A percentile compares a stretch with the other conserved stretches of the same genome.
Evolutionary conservation across 331 rosid species (phyloP).

Genomic region (Malus hybrid): DNA sequence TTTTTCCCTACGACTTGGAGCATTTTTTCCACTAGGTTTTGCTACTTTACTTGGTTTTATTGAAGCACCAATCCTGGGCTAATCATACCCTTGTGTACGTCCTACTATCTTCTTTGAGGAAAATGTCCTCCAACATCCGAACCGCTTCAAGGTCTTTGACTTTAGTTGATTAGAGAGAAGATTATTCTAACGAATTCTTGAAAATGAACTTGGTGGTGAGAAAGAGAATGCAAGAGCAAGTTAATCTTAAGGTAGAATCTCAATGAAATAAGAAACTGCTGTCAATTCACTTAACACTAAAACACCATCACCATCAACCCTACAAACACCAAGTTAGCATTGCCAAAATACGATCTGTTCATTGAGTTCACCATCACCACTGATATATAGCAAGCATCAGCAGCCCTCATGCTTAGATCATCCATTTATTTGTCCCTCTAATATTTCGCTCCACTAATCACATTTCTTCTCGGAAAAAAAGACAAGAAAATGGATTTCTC

Average conservation of each 20-base stretch:
- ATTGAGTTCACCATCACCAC: not conserved
- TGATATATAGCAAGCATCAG: no score
- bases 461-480: not conserved
- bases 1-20: no score
- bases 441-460: not conserved
- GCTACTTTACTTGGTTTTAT: no score
- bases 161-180: constrained; percentile 13
- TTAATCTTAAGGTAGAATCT: not conserved
- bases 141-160: constrained; percentile 98
- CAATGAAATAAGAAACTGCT: not conserved
- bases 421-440: not conserved
- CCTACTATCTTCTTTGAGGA: constrained; percentile 72
- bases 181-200: no score
- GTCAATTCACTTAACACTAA: not conserved
- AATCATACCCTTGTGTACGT: no score
- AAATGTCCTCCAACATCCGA: constrained; percentile 96
- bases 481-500: not conserved
- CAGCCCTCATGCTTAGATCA: not conserved
- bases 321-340: not conserved
- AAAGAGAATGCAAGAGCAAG: not conserved
- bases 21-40: no score
- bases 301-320: not conserved
- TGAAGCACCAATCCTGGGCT: no score
- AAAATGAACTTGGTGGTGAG: not conserved
- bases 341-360: not conserved